Conservation (phyloP, 2,329 filamentous ascomycete species). For the Ilyonectria robusta region DNA sequence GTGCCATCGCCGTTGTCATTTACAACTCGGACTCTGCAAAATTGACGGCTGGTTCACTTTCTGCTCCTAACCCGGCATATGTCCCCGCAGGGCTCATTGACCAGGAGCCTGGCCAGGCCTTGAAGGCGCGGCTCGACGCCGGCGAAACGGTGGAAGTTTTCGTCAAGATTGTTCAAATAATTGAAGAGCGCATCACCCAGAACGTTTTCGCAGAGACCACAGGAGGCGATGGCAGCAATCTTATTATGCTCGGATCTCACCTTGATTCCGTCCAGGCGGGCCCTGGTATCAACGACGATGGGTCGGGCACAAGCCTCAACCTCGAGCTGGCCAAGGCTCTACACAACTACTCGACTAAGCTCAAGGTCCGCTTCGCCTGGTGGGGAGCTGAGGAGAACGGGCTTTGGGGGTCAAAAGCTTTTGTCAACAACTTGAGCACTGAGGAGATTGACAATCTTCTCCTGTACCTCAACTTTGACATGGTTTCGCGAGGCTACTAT, state of each 20-base stretch:
- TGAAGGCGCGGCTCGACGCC: conserved; percentile 50
- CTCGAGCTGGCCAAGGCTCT: conserved; percentile 59
- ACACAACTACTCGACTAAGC: conserved; percentile 52
- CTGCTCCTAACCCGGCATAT: conserved; percentile 46
- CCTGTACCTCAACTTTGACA: conserved; percentile 59
- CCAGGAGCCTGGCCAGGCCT: conserved; percentile 45
- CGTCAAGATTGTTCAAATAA: conserved; percentile 53
- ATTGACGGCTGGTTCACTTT: conserved; percentile 49
- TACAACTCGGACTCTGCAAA: conserved; percentile 50
- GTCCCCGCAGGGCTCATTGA: conserved; percentile 50
- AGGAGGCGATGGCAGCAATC: conserved; percentile 58
- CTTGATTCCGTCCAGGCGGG: conserved; percentile 61
- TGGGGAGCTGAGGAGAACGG: conserved; percentile 63
- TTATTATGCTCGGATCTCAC: conserved; percentile 60
- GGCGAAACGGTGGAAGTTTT: conserved; percentile 53
- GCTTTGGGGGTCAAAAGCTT: too few species aligned
- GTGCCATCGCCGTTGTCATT: conserved; percentile 49
- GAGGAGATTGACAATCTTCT: conserved; percentile 53
- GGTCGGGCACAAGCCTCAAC: conserved; percentile 58
- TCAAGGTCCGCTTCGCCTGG: conserved; percentile 59
- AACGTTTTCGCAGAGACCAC: conserved; percentile 63
- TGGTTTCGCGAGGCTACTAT: conserved; percentile 55
- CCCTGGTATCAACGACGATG: conserved; percentile 63
- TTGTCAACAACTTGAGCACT: conserved; percentile 47
- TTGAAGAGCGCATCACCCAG: conserved; percentile 57